These are phyloP conservation scores for Rossbeevera mucosa DNA, from an alignment of 768 basidiomycete genomes.

Conservation along the genomic window DNA sequence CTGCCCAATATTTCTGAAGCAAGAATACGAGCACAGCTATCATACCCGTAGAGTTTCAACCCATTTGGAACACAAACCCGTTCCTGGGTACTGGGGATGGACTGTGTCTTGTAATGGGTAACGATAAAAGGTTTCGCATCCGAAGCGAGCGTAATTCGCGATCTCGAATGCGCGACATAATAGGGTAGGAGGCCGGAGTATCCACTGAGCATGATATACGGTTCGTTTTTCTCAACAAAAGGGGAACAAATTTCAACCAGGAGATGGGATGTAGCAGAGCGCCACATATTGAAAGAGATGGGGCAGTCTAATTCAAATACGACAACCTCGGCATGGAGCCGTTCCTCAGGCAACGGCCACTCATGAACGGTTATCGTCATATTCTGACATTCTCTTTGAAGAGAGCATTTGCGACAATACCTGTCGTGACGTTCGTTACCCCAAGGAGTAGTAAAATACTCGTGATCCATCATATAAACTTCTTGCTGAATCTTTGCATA, in stretches of 20 bases:
- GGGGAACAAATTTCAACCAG: slow-evolving; percentile 34
- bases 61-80: slow-evolving; percentile 33
- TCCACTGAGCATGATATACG: slow-evolving; percentile 13
- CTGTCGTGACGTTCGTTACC: not conserved
- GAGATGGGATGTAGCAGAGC: slow-evolving; percentile 37
- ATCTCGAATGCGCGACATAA: slow-evolving; percentile 10
- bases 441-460: not conserved
- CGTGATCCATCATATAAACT: not conserved
- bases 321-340: slow-evolving; percentile 22
- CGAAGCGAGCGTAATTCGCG: slow-evolving; percentile 22
- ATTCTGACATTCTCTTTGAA: not conserved
- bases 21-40: slow-evolving; percentile 16
- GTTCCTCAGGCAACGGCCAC: slow-evolving; percentile 34
- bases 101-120: slow-evolving; percentile 11
- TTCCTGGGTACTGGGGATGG: slow-evolving; percentile 14
- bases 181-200: slow-evolving; percentile 15
- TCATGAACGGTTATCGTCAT: not conserved
- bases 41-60: slow-evolving; percentile 29
- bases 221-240: not conserved
- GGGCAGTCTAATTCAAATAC: slow-evolving; percentile 45
- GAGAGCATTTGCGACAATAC: not conserved
- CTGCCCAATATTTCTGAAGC: slow-evolving; percentile 9
- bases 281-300: slow-evolving; percentile 39
- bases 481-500: not conserved
- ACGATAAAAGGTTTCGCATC: slow-evolving; percentile 19